Evolutionary conservation across 2,329 filamentous ascomycete species (phyloP), one percentile per base, ranked within the genome.

Genomic region (Dactylella cylindrospora): DNA sequence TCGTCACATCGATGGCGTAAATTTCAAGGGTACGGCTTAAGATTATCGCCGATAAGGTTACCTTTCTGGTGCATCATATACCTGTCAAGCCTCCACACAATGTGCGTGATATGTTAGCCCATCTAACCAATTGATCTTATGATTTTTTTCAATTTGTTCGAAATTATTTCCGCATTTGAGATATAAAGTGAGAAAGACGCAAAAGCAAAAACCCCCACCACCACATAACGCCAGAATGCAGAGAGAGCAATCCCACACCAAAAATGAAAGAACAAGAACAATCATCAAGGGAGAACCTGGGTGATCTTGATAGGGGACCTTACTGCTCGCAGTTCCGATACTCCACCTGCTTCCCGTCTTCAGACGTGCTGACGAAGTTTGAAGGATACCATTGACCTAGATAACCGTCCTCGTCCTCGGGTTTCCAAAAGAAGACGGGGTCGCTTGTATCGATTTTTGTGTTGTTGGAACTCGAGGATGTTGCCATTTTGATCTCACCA

Each of bases 311-410:
- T 20, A 20, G 43, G 39, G 19, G 38, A 15, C 57, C 69, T 68
- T 71, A 79, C 74, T 80, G 78, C 66, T 81, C 79, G 0, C 78
- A 77, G 2, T 77, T 79, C n/a, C 71, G 70, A 67, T 78, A 81
- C 9, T 74, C 13, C 5, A 54, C 28, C 20, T 70, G 29, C 72
- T 71, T 4, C 66, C 66, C 2, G 69, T 66, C 10, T 45, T 62
- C 41, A 72, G 70, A 46, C 0, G 73, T 72, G 46, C 75, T 73
- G 29, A 53, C 72, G 67, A 83, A 85, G 1, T 75, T 71, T 13
- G 73, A 76, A 44, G 72, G 67, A 68, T 80, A 82, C 82, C 82
- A 85, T 71, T 86, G 82, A 0, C 78, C 81, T n/a, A 85, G 74
- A 71, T 77, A 83, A 32, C 80, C 81, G 25, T 77, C 69, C 0